These are phyloP conservation scores for Penstemon barbatus DNA, from an alignment of 257 asterid genomes.

Conservation along the genomic window DNA sequence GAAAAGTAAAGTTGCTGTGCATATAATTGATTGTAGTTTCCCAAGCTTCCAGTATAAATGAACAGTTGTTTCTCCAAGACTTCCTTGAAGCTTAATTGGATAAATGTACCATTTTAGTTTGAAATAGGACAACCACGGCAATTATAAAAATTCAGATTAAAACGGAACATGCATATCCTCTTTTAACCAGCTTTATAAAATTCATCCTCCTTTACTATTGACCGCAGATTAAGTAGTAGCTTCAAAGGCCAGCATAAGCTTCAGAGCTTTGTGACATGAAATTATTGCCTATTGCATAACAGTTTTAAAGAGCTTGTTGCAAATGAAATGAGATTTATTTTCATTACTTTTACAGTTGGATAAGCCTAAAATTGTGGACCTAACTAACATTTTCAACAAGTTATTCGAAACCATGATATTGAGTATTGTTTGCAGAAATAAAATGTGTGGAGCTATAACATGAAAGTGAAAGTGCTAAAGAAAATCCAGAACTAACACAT, in stretches of 20 bases:
- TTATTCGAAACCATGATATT: background rate
- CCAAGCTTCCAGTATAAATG: background rate
- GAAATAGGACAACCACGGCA: background rate
- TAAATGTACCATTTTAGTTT: background rate
- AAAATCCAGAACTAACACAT: background rate
- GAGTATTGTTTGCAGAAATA: background rate
- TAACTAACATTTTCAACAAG: background rate
- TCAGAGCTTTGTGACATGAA: background rate
- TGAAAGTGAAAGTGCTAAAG: background rate
- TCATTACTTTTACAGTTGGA: background rate
- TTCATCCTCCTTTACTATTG: background rate
- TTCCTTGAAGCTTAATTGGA: background rate
- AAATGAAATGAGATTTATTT: background rate
- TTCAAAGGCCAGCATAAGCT: constrained; percentile 1
- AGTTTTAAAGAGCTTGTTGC: background rate
- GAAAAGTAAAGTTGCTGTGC: constrained; percentile 3
- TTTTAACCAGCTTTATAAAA: background rate
- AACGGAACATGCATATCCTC: constrained; percentile 6
- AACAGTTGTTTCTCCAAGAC: background rate
- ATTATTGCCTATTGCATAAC: background rate
- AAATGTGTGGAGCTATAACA: constrained; percentile 15
- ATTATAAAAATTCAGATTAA: background rate
- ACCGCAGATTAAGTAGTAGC: background rate
- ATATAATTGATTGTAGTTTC: background rate
- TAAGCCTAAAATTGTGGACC: background rate